These are phyloP conservation scores for Theobroma cacao DNA, from an alignment of 345 rosid genomes.

Conservation along the genomic window DNA sequence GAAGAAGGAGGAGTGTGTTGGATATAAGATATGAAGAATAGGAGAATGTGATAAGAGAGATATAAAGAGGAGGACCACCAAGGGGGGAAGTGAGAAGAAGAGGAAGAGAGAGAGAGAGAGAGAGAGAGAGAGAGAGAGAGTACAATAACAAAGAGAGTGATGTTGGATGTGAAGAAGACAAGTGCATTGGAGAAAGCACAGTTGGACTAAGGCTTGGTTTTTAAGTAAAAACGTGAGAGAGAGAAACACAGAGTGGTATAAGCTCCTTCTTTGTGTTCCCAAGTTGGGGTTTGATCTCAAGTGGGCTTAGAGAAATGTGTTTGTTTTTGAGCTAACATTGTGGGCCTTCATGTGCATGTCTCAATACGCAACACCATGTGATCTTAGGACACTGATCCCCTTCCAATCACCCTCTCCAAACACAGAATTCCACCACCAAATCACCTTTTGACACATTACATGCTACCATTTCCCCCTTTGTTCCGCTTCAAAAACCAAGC, in stretches of 20 bases:
- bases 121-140: slow-evolving; percentile 32
- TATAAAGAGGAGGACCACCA: slow-evolving; percentile 80
- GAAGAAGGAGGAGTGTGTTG: slow-evolving; percentile 10
- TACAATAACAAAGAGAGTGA: slow-evolving; percentile 53
- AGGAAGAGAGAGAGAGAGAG: slow-evolving; percentile 19
- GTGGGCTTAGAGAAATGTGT: slow-evolving; percentile 61
- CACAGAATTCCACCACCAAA: slow-evolving; percentile 6
- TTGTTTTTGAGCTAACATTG: slow-evolving; percentile 58
- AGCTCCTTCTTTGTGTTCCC: slow-evolving; percentile 37
- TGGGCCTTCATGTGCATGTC: slow-evolving; percentile 70
- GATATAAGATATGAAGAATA: slow-evolving; percentile 35
- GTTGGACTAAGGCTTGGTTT: slow-evolving; percentile 30
- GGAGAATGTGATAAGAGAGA: slow-evolving; percentile 46
- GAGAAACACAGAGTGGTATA: slow-evolving; percentile 16
- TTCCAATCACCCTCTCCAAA: background rate
- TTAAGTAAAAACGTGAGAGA: slow-evolving; percentile 13
- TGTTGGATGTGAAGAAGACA: slow-evolving; percentile 86
- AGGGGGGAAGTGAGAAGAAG: slow-evolving; percentile 2
- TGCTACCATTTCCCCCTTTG: too few relatives aligned
- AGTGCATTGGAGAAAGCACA: slow-evolving; percentile 58
- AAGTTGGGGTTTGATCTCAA: slow-evolving; percentile 54
- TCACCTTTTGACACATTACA: background rate
- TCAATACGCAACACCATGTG: slow-evolving; percentile 67
- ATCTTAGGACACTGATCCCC: slow-evolving; percentile 34
- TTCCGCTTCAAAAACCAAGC: background rate